These are phyloP conservation scores for Stachybotrys chlorohalonatus DNA, from an alignment of 2,329 filamentous ascomycete genomes.

Conservation along the genomic window DNA sequence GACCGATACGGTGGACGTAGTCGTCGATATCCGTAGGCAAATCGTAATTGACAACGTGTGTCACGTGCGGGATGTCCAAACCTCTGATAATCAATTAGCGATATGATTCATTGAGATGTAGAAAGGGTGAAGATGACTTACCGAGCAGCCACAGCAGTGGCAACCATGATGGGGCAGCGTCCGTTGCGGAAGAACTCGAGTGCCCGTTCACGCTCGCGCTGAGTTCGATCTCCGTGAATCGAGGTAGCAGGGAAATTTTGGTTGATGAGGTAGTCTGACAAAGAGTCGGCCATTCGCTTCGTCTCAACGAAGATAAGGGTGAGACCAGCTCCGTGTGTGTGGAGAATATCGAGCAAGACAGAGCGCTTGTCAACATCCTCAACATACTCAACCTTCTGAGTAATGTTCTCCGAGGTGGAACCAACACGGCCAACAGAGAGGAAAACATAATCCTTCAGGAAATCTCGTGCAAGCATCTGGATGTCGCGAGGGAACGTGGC, in stretches of 20 bases:
- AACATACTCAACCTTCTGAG: slow-evolving; percentile 96
- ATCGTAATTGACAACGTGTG: slow-evolving; percentile 98
- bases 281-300: slow-evolving; percentile 97
- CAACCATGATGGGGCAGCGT: slow-evolving; percentile 91
- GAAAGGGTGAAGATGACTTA: background rate
- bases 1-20: slow-evolving; percentile 98
- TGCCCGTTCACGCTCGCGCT: slow-evolving; percentile 96
- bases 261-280: slow-evolving; percentile 98
- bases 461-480: slow-evolving; percentile 97
- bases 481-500: slow-evolving; percentile 99
- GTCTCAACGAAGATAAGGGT: slow-evolving; percentile 99
- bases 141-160: slow-evolving; percentile 86
- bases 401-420: slow-evolving; percentile 99
- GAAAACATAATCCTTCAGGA: slow-evolving; percentile 99
- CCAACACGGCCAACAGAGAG: slow-evolving; percentile 96
- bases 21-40: slow-evolving; percentile 98
- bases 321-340: slow-evolving; percentile 81
- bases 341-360: slow-evolving; percentile 91
- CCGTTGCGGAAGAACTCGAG: slow-evolving; percentile 96
- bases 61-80: slow-evolving; percentile 93
- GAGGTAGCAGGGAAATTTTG: slow-evolving; percentile 97
- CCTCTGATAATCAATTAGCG: slow-evolving; percentile 29
- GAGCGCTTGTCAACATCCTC: slow-evolving; percentile 97
- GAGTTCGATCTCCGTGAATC: slow-evolving; percentile 96
- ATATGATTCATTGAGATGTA: background rate